These are phyloP conservation scores for Exophiala viscosa DNA, from an alignment of 2,329 filamentous ascomycete genomes.

Conservation along the genomic window DNA sequence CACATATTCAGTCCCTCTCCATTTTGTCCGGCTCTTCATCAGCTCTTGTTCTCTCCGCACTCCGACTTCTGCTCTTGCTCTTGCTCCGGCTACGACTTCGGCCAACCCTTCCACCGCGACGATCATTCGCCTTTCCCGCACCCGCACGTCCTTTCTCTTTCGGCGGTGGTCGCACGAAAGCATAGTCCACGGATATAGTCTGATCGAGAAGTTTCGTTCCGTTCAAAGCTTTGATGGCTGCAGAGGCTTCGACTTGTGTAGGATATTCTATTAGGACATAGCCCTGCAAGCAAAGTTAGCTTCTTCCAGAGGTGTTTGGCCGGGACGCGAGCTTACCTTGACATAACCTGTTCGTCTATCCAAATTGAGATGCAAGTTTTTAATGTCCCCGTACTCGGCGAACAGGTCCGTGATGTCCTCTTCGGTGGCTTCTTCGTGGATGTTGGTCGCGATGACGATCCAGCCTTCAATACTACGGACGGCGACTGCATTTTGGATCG, in stretches of 20 bases:
- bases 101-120: constrained; percentile 38
- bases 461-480: constrained; percentile 67
- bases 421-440: constrained; percentile 65
- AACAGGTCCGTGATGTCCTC: constrained; percentile 65
- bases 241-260: constrained; percentile 60
- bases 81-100: constrained; percentile 45
- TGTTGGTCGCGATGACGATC: constrained; percentile 67
- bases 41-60: constrained; percentile 10
- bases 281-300: constrained; percentile 44
- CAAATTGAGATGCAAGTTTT: constrained; percentile 64
- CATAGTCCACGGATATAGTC: constrained; percentile 62
- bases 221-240: constrained; percentile 60
- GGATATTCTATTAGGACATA: constrained; percentile 65
- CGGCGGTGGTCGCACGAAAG: constrained; percentile 61
- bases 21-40: constrained; percentile 21
- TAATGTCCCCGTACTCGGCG: constrained; percentile 64
- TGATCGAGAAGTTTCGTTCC: constrained; percentile 61
- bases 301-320: not conserved
- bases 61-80: constrained; percentile 34
- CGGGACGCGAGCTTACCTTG: constrained; percentile 48
- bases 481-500: constrained; percentile 48
- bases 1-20: constrained; percentile 18
- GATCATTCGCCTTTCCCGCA: constrained; percentile 22
- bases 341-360: constrained; percentile 65
- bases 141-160: constrained; percentile 44